A percentile compares a stretch with the other conserved stretches of the same genome.
phyloP scores from a whole-genome alignment of 2,329 filamentous ascomycete species.

The Fusarium hostae region DNA sequence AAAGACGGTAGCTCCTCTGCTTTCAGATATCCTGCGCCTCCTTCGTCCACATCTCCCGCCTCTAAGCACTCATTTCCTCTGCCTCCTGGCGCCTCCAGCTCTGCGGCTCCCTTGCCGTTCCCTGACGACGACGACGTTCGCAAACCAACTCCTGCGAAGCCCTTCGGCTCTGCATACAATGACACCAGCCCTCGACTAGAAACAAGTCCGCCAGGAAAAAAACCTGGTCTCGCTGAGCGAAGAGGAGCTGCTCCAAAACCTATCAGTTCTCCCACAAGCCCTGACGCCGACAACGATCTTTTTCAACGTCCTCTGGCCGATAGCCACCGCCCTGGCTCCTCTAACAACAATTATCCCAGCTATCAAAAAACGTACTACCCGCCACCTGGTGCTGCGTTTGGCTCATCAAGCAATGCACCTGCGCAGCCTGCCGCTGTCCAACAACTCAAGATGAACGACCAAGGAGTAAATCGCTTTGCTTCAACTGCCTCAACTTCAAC shows the following conservation, averaged over 20 bases:
- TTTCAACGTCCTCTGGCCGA: conserved; percentile 74
- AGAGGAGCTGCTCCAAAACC: conserved; percentile 85
- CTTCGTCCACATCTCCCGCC: conserved; percentile 53
- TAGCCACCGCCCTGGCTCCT: conserved; percentile 54
- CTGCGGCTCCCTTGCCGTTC: conserved; percentile 74
- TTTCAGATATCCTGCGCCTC: conserved; percentile 64
- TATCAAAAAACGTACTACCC: conserved; percentile 72
- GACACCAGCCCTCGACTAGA: conserved; percentile 66
- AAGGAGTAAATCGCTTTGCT: conserved; percentile 68
- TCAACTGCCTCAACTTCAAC: conserved; percentile 95
- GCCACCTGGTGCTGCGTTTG: conserved; percentile 58
- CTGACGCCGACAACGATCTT: conserved; percentile 79
- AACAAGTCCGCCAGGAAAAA: conserved; percentile 65
- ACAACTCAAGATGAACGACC: conserved; percentile 53
- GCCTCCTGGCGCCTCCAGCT: conserved; percentile 76
- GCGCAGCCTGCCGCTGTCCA: conserved; percentile 37
- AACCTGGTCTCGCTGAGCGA: conserved; percentile 79
- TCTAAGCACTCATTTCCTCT: conserved; percentile 70
- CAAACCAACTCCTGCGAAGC: conserved; percentile 58
- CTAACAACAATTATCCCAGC: conserved; percentile 56
- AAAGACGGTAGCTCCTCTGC: conserved; percentile 52
- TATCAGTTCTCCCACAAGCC: conserved; percentile 83
- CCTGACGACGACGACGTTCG: conserved; percentile 74
- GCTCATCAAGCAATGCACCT: conserved; percentile 48
- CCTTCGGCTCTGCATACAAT: conserved; percentile 59